Conservation (phyloP, 169 alveolate genomes). For the Eimeria acervulina region DNA sequence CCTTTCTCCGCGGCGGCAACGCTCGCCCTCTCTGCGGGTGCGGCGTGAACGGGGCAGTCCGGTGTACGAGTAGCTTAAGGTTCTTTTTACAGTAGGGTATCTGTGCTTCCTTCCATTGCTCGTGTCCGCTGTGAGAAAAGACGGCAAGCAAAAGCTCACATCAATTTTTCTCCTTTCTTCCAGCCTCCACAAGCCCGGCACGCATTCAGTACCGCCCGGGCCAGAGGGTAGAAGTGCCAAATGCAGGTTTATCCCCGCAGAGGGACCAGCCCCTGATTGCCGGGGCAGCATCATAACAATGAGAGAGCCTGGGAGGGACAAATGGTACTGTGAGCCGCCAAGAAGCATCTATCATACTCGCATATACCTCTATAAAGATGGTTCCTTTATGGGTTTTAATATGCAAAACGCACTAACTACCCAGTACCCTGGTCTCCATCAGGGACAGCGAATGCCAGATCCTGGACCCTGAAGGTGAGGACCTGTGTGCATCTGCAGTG, state of each 20-base stretch:
- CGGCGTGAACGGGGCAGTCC: slow-evolving; percentile 65
- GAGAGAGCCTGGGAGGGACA: not conserved
- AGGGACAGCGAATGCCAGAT: not conserved
- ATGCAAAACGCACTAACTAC: not conserved
- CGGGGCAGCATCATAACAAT: not conserved
- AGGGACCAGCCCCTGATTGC: not conserved
- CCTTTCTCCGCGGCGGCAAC: slow-evolving; percentile 20
- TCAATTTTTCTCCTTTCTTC: no score
- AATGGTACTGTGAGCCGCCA: not conserved
- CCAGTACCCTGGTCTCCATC: not conserved
- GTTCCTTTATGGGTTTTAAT: not conserved
- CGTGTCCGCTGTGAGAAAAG: not conserved
- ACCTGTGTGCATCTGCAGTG: not conserved
- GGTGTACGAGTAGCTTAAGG: slow-evolving; percentile 3
- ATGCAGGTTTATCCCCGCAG: not conserved
- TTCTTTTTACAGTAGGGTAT: not conserved
- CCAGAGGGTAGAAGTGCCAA: not conserved
- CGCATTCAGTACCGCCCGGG: not conserved
- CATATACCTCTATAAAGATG: not conserved
- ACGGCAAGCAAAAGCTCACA: no score
- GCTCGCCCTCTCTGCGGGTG: slow-evolving; percentile 41
- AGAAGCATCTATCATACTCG: not conserved
- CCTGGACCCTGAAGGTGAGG: not conserved
- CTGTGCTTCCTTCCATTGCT: not conserved
- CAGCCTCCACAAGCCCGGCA: no score